These are phyloP conservation scores for Fraxinus floribunda DNA, from an alignment of 305 asterid species.

Conservation along the genomic window DNA sequence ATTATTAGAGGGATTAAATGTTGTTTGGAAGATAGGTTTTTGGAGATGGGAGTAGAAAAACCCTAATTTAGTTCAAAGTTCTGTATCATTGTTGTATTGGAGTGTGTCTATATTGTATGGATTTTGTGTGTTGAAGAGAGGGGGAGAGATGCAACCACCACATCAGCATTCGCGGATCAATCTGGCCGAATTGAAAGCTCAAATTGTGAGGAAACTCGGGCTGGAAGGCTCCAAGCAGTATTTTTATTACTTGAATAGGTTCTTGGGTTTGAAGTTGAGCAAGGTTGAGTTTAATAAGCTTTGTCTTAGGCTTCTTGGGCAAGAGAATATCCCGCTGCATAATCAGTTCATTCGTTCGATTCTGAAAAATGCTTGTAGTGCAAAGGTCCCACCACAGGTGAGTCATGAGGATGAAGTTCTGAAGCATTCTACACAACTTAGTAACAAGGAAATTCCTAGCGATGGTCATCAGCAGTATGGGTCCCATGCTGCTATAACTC, in stretches of 20 bases:
- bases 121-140: slow-evolving; percentile 43
- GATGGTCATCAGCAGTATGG: slow-evolving; percentile 58
- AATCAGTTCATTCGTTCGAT: slow-evolving; percentile 59
- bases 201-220: slow-evolving; percentile 56
- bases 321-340: slow-evolving; percentile 58
- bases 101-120: slow-evolving; percentile 48
- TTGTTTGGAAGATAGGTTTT: slow-evolving; percentile 46
- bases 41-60: slow-evolving; percentile 54
- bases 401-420: slow-evolving; percentile 39
- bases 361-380: slow-evolving; percentile 61
- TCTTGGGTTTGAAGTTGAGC: slow-evolving; percentile 61
- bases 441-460: slow-evolving; percentile 42
- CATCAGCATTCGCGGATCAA: slow-evolving; percentile 54
- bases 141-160: slow-evolving; percentile 51
- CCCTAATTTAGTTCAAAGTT: slow-evolving; percentile 60
- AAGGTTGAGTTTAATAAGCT: slow-evolving; percentile 68
- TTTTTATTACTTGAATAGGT: slow-evolving; percentile 52
- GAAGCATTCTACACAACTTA: slow-evolving; percentile 37
- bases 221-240: slow-evolving; percentile 68
- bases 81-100: slow-evolving; percentile 35
- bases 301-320: slow-evolving; percentile 51
- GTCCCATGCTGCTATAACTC: slow-evolving; percentile 40
- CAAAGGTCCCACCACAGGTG: slow-evolving; percentile 53
- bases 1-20: slow-evolving; percentile 37
- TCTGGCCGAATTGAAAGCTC: slow-evolving; percentile 64